phyloP scores from a whole-genome alignment of 768 basidiomycete genomes.

The Tricholoma furcatifolium region DNA sequence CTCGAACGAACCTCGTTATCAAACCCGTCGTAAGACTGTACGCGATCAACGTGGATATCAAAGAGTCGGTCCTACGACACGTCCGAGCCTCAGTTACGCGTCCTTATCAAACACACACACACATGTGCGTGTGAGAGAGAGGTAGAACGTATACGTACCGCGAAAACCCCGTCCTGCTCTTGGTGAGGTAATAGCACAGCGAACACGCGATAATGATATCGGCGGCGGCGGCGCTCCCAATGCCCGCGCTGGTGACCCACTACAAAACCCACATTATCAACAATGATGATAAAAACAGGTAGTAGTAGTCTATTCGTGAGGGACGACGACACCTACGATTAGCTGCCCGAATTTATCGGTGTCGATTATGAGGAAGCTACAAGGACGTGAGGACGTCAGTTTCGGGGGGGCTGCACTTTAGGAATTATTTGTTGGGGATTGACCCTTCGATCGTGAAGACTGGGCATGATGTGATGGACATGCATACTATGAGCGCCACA shows the following conservation, averaged over 20 bases:
- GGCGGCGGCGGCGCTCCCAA: conserved; percentile 46
- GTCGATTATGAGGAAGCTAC: conserved; percentile 33
- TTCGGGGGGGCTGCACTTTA: conserved; percentile 1
- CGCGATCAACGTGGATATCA: conserved; percentile 41
- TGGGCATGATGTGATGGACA: conserved; percentile 19
- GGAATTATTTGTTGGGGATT: conserved; percentile 7
- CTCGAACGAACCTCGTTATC: conserved; percentile 35
- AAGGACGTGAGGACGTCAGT: conserved; percentile 4
- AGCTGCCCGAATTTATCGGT: conserved; percentile 32
- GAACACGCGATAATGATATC: conserved; percentile 48
- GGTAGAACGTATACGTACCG: conserved; percentile 24
- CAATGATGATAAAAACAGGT: too few relatives aligned
- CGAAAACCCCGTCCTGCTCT: conserved; percentile 44
- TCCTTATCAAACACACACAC: neutral
- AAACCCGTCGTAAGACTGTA: conserved; percentile 46
- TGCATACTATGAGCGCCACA: conserved; percentile 7
- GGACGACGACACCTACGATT: conserved; percentile 26
- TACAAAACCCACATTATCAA: conserved; percentile 4
- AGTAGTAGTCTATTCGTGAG: too few relatives aligned
- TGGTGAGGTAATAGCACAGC: conserved; percentile 48
- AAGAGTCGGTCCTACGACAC: conserved; percentile 38
- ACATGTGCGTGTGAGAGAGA: too few relatives aligned
- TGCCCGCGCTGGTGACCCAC: conserved; percentile 51
- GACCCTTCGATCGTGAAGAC: conserved; percentile 49
- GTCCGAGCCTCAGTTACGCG: neutral